Evolutionary conservation across 1,284 basidiomycete species (phyloP).

Genomic region (Trichosporon inkin): DNA sequence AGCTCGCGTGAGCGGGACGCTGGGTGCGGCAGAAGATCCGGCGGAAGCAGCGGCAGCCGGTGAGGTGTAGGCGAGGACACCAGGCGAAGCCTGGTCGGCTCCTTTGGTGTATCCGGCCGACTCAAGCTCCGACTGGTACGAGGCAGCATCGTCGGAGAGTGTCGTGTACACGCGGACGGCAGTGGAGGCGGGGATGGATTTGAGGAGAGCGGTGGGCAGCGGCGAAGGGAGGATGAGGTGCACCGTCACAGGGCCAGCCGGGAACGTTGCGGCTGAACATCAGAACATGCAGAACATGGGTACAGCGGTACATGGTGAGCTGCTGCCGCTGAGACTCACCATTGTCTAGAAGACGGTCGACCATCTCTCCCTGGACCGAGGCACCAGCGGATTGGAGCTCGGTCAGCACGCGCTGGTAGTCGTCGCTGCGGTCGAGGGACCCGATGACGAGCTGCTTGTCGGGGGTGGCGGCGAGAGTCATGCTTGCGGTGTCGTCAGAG

Average conservation of each 20-base stretch:
- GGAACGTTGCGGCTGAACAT: conserved; percentile 42
- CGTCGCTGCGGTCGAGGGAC: conserved; percentile 45
- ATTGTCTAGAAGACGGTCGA: conserved; percentile 47
- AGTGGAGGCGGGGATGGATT: conserved; percentile 42
- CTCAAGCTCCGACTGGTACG: conserved; percentile 18
- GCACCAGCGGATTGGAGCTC: conserved; percentile 31
- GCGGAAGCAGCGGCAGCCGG: conserved; percentile 28
- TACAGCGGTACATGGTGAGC: no score
- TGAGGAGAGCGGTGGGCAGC: conserved; percentile 36
- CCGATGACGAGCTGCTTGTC: conserved; percentile 43
- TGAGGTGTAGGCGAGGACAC: conserved; percentile 38
- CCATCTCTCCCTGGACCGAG: conserved; percentile 48
- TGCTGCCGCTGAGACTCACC: conserved; percentile 41
- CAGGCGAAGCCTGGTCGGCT: conserved; percentile 23
- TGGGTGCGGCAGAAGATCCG: conserved; percentile 10
- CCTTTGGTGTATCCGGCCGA: neutral
- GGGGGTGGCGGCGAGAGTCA: conserved; percentile 14
- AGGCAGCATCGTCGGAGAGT: neutral
- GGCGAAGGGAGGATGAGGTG: conserved; percentile 49
- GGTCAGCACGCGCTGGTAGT: conserved; percentile 42
- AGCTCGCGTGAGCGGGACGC: conserved; percentile 26
- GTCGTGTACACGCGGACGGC: conserved; percentile 42
- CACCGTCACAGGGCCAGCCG: conserved; percentile 36
- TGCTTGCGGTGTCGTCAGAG: neutral
- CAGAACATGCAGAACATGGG: neutral